Evolutionary conservation across 2,329 filamentous ascomycete genomes (phyloP).

Genomic region (Zarea fungicola): DNA sequence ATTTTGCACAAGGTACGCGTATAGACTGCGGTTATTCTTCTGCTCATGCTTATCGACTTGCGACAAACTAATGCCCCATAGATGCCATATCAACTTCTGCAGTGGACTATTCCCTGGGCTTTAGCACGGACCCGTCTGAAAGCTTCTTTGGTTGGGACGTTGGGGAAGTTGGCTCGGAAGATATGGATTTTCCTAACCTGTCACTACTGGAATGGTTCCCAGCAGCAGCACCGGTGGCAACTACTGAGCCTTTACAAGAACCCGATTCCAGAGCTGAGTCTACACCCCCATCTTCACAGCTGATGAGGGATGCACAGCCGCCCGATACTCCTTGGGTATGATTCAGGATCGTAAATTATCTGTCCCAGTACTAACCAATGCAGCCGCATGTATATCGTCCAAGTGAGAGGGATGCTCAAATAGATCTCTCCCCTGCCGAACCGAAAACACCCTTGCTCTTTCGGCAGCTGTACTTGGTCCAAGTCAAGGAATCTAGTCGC

Average conservation of each 20-base stretch:
- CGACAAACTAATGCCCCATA: not conserved
- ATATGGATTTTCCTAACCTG: constrained; percentile 1
- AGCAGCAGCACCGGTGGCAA: not conserved
- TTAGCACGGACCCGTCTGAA: constrained; percentile 5
- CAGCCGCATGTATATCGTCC: constrained; percentile 11
- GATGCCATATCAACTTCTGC: not conserved
- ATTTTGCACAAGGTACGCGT: not conserved
- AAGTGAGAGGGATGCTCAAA: constrained; percentile 2
- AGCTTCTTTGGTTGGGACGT: constrained; percentile 12
- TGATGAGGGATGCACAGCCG: constrained; percentile 7
- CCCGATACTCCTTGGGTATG: constrained; percentile 11
- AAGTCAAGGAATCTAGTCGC: not conserved
- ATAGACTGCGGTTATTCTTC: too few species aligned
- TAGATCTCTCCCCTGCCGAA: not conserved
- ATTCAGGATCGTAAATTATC: not conserved
- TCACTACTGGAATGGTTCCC: constrained; percentile 2
- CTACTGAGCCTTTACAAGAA: not conserved
- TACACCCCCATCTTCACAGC: not conserved
- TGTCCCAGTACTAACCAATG: not conserved
- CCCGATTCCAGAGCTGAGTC: not conserved
- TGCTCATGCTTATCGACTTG: too few species aligned
- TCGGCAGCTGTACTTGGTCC: not conserved
- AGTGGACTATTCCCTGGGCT: not conserved
- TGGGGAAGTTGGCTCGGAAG: not conserved
- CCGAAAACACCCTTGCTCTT: constrained; percentile 1